Conservation (phyloP, 1,139 yeast species). For the Yamadazyma epiphylla region DNA sequence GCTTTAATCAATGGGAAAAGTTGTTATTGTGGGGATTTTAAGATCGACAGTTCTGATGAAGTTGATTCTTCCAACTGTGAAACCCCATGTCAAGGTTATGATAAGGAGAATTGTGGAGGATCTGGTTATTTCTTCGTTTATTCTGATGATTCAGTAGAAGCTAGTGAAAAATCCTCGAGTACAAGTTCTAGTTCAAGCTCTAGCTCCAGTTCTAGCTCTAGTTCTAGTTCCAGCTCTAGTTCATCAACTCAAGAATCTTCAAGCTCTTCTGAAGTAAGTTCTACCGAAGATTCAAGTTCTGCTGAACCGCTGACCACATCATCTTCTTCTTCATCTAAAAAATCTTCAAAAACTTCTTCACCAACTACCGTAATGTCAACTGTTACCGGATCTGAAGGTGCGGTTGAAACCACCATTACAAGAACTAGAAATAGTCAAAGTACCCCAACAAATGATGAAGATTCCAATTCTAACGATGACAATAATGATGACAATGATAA, state of each 20-base stretch:
- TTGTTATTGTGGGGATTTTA: slow-evolving; percentile 59
- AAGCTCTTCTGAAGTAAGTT: slow-evolving; percentile 1
- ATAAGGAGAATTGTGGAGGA: slow-evolving; percentile 64
- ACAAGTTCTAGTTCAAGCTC: slow-evolving; percentile 8
- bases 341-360: slow-evolving; percentile 5
- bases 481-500: slow-evolving; percentile 4
- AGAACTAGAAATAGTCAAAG: slow-evolving; percentile 14
- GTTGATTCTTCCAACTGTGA: slow-evolving; percentile 41
- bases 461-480: slow-evolving; percentile 4
- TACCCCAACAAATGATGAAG: slow-evolving; percentile 8
- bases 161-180: slow-evolving; percentile 8
- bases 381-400: slow-evolving; percentile 17
- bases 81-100: slow-evolving; percentile 53
- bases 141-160: slow-evolving; percentile 24
- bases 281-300: slow-evolving; percentile 1
- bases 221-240: slow-evolving; percentile 5
- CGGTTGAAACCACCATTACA: slow-evolving; percentile 20
- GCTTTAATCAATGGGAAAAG: slow-evolving; percentile 51
- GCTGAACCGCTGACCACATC: slow-evolving; percentile 6
- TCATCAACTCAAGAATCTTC: slow-evolving; percentile 2
- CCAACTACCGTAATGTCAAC: slow-evolving; percentile 16
- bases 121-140: slow-evolving; percentile 46
- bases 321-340: slow-evolving; percentile 1
- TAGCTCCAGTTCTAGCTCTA: slow-evolving; percentile 9
- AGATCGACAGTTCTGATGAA: slow-evolving; percentile 29